Conservation (phyloP, 176 grass and related monocot species). For the barley (Hordeum vulgare) region DNA sequence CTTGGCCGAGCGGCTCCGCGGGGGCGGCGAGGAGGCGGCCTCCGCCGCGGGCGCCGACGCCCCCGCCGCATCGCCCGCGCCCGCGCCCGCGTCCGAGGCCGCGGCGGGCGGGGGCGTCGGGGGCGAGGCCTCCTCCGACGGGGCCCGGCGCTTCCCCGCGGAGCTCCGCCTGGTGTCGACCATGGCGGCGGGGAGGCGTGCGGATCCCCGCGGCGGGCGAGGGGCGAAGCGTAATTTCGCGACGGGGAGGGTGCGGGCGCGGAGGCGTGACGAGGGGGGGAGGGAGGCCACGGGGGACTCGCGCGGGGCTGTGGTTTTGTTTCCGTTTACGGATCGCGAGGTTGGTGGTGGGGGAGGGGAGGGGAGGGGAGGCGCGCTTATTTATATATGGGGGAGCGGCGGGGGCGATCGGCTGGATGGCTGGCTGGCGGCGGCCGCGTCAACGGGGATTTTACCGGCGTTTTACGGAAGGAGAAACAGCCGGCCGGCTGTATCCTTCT, state of each 20-base stretch:
- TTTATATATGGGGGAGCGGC: too few relatives aligned
- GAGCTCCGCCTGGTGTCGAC: conserved; percentile 68
- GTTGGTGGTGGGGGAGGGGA: neutral
- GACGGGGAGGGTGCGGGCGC: neutral
- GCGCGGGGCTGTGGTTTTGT: neutral
- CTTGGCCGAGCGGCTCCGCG: conserved; percentile 35
- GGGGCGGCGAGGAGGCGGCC: neutral
- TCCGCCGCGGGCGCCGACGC: neutral
- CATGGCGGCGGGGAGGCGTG: conserved; percentile 18
- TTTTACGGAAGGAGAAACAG: neutral
- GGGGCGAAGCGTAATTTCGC: conserved; percentile 13
- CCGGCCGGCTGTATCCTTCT: neutral
- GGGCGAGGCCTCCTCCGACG: conserved; percentile 17
- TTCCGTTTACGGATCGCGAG: conserved; percentile 24
- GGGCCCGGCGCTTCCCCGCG: conserved; percentile 3
- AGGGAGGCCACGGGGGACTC: neutral
- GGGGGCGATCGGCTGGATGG: too few relatives aligned
- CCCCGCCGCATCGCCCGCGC: too few relatives aligned
- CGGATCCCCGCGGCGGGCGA: conserved; percentile 28
- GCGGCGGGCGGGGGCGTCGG: neutral
- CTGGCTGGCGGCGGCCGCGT: neutral
- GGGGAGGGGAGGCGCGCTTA: neutral
- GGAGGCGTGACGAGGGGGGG: neutral
- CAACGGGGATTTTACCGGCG: neutral
- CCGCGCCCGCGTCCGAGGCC: neutral